A percentile compares a stretch with the other conserved stretches of the same genome.
Conservation (phyloP, 352 stramenopile species). For the Globisporangium splendens region DNA sequence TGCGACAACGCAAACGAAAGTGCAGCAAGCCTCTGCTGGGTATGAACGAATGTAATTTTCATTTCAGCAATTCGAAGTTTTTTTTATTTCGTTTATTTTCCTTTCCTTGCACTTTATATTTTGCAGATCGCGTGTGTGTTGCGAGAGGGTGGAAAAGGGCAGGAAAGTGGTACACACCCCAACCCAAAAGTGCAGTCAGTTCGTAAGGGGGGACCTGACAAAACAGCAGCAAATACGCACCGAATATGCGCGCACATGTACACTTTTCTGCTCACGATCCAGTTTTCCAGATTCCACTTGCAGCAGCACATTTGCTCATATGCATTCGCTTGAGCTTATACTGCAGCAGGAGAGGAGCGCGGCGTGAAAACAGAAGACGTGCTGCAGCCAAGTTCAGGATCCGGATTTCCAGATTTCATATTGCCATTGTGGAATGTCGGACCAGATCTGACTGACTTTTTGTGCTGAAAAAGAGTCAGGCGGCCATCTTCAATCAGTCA, state of each 20-base stretch:
- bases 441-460: no score
- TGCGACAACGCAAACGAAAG: constrained; percentile 1
- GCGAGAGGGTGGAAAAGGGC: constrained; percentile 1
- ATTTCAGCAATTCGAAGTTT: background rate
- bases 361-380: no score
- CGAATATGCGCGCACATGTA: background rate
- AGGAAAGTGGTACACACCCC: background rate
- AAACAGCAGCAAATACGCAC: background rate
- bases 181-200: background rate
- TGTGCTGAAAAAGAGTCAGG: background rate
- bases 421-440: no score
- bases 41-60: background rate
- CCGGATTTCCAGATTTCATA: no score
- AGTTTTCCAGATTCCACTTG: no score
- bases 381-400: no score
- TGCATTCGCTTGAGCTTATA: no score
- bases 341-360: no score
- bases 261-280: background rate
- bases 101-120: background rate
- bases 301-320: no score
- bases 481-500: background rate
- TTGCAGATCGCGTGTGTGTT: background rate
- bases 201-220: background rate
- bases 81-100: background rate
- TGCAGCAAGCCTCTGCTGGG: background rate